Conservation (phyloP, 352 stramenopile genomes). For the Pythium brachiatum region DNA sequence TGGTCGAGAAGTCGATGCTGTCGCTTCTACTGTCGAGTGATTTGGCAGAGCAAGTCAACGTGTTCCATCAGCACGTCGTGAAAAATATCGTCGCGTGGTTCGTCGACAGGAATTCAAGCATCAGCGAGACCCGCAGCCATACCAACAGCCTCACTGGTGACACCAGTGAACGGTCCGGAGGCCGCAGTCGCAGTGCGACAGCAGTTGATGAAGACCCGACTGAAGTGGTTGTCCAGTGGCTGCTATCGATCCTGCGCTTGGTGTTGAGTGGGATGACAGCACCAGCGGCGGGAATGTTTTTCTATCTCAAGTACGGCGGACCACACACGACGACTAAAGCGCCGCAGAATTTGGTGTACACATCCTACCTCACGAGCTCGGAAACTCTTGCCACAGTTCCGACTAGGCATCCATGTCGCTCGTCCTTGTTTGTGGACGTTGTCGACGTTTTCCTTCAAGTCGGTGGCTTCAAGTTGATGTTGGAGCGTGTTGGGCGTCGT, state of each 20-base stretch:
- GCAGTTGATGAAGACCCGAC: conserved; percentile 1
- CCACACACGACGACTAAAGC: conserved; percentile 46
- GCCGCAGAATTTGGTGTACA: conserved; percentile 74
- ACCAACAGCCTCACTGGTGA: not conserved
- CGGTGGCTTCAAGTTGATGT: conserved; percentile 69
- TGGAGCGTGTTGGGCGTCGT: conserved; percentile 48
- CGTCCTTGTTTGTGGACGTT: conserved; percentile 82
- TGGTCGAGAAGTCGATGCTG: conserved; percentile 74
- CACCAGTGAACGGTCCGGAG: not conserved
- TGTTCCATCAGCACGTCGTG: conserved; percentile 75
- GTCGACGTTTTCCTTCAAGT: conserved; percentile 83
- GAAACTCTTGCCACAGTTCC: conserved; percentile 54
- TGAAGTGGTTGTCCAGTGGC: conserved; percentile 27
- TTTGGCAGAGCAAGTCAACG: conserved; percentile 71
- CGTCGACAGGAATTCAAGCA: conserved; percentile 17
- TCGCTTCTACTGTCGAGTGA: conserved; percentile 69
- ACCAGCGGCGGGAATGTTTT: conserved; percentile 67
- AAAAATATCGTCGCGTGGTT: conserved; percentile 77
- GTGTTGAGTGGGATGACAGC: conserved; percentile 65
- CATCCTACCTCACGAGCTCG: conserved; percentile 61
- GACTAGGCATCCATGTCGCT: conserved; percentile 68
- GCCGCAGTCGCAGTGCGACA: not conserved
- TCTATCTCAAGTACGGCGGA: conserved; percentile 81
- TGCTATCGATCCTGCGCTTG: conserved; percentile 71
- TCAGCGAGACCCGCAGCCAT: not conserved